A percentile compares a stretch with the other conserved stretches of the same genome.
Evolutionary conservation across 768 basidiomycete genomes (phyloP).

Genomic region (Termitomyces sp.): DNA sequence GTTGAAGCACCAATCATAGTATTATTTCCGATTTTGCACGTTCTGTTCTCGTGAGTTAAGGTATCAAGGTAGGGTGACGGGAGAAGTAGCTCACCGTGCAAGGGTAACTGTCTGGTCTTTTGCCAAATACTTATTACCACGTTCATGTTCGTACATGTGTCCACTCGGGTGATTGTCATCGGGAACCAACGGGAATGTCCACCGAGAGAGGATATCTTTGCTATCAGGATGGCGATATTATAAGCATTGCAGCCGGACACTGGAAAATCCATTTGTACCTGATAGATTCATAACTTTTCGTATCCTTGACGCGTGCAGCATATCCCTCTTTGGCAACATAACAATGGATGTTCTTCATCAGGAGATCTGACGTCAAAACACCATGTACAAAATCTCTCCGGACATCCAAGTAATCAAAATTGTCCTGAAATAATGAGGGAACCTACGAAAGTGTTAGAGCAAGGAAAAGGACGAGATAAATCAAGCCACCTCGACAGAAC

Average conservation of each 20-base stretch:
- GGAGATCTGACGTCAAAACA: conserved; percentile 86
- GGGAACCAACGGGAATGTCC: conserved; percentile 94
- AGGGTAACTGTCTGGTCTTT: conserved; percentile 72
- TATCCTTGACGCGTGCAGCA: conserved; percentile 90
- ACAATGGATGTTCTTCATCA: conserved; percentile 93
- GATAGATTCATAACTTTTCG: conserved; percentile 84
- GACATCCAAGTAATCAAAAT: conserved; percentile 94
- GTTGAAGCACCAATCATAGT: conserved; percentile 82
- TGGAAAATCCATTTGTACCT: conserved; percentile 42
- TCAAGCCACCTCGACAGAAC: conserved; percentile 76
- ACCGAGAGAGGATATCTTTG: conserved; percentile 88
- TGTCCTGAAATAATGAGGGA: conserved; percentile 95
- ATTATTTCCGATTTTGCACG: conserved; percentile 76
- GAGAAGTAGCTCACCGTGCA: conserved; percentile 55
- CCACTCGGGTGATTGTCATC: conserved; percentile 88
- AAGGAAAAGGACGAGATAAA: background rate
- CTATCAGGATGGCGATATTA: conserved; percentile 30
- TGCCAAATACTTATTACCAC: conserved; percentile 87
- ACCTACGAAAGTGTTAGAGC: conserved; percentile 43
- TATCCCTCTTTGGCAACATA: conserved; percentile 87
- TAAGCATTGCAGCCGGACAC: background rate
- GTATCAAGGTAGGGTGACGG: background rate
- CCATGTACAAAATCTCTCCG: conserved; percentile 93
- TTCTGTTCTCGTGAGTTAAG: conserved; percentile 34
- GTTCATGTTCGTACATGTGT: conserved; percentile 77